Base-by-base conservation (phyloP, 2,329 filamentous ascomycete genomes). In the Byssothecium circinans region DNA sequence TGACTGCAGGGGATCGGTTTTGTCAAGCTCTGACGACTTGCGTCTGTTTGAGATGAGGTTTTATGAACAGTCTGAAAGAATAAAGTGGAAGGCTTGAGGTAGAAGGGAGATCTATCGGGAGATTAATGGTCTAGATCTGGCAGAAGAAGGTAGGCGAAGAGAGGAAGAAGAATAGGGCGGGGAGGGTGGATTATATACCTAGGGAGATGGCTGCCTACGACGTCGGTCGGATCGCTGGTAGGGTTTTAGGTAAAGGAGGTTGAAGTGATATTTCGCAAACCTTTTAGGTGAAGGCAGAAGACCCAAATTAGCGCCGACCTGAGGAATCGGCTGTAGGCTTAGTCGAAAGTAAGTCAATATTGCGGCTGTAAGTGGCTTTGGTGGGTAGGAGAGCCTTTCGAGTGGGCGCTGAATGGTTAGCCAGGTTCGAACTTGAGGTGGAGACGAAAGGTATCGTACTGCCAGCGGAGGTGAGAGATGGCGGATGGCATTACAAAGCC, bases 161-260 rank as follows among this genome's bases (percentile, higher is more conserved):
- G 27, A 32, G 23, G 18, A 25, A 19, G 22, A 34, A 14, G 17
- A 22, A 3, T 5, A 11, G 6, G 18, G 18, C 12, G 18, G 35
- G 17, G 33, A 11, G 25, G 19, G 4, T 14, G 39, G 36, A 20
- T 43, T 45, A 41, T 32, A 44, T 41, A 41, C 27, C 11, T 25
- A 18, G 23, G 23, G 23, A 19, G 25, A 11, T 25, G 8, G 33
- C 23, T 15, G 12, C 15, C n/a, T 17, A 30, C 10, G 12, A 17
- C 14, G 18, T 35, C 15, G 22, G 33, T 11, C 10, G 5, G 33
- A 6, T 19, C n/a, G 15, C 15, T 5, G 15, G 30, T n/a, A 33
- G 30, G 10, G 6, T n/a, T 33, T 10, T 8, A 18, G 15, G 33
- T 36, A 18, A 36, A 19, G 19, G 33, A 33, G 19, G 10, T 36